Evolutionary conservation across 495 filamentous ascomycete species (phyloP), one percentile per base, ranked within the genome.

Genomic region (Bryoglossum gracile): DNA sequence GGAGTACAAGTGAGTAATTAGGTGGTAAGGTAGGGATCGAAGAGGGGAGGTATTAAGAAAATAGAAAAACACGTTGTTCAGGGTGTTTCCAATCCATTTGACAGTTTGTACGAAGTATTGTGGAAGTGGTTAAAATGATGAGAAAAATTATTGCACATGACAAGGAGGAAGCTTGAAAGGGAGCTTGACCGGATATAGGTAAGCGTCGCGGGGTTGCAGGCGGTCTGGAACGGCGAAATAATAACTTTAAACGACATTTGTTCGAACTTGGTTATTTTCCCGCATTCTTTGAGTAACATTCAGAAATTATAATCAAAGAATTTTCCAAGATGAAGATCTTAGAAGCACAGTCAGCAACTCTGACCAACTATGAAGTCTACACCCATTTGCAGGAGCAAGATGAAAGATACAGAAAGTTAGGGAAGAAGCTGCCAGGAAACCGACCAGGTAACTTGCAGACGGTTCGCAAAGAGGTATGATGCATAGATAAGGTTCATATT

Each of bases 311-410:
- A 3, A 25, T 11, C 40, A 43, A 19, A 9, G 18, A 4, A 24
- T 6, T 9, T 40, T 26, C 26, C 6, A 39, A 18, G 9, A 54
- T 60, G 59, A 63, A 84, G 75, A 75, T 85, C 39, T 65, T 84
- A 46, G 78, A 82, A 61, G 71, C 78, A 25, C 76, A 81, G 67
- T 72, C 73, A 39, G 78, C 77, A 16, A 70, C 69, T 40, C 71
- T 84, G 62, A 79, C 79, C 55, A 83, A 83, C 60, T 68, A 78
- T 50, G 81, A 85, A 64, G 81, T 85, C 49, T 70, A 77, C 25
- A 60, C 70, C 16, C 79, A 82, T 59, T 58, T 85, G 43, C 67
- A 62, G 0, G 62, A 69, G 33, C 53, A 53, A 28, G 18, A 32
- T 17, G 41, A 23, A 10, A 36, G 50, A 36, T 43, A 59, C 24